A percentile compares a stretch with the other conserved stretches of the same genome.
Evolutionary conservation across 257 asterid genomes (phyloP).

Genomic region (Gardenia jasminoides): DNA sequence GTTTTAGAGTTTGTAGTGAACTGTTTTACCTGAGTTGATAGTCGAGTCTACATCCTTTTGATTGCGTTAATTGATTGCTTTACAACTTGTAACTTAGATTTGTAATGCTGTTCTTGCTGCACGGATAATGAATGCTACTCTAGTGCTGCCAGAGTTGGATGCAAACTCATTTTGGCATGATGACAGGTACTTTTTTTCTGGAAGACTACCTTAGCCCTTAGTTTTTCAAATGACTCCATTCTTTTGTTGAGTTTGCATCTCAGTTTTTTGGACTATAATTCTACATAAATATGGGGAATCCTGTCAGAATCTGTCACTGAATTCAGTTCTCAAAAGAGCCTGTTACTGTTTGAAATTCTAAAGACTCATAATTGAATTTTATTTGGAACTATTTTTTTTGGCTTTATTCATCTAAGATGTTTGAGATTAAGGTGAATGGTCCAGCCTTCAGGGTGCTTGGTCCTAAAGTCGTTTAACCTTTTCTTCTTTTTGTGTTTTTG

Average conservation of each 20-base stretch:
- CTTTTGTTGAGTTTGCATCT: not conserved
- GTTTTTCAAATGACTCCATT: not conserved
- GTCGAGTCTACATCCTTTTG: slow-evolving; percentile 1
- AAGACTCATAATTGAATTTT: not conserved
- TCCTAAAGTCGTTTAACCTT: not conserved
- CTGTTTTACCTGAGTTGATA: not conserved
- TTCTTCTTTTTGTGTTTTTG: no score
- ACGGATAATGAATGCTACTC: slow-evolving; percentile 93
- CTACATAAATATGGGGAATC: not conserved
- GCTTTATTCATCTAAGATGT: not conserved
- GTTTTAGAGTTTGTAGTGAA: no score
- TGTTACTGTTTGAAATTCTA: not conserved
- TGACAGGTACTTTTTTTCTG: slow-evolving; percentile 61
- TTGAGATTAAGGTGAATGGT: not conserved
- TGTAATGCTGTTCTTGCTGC: slow-evolving; percentile 99
- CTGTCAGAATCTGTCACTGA: not conserved
- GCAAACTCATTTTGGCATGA: slow-evolving; percentile 99
- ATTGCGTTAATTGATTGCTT: slow-evolving; percentile 20
- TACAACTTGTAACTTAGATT: slow-evolving; percentile 52
- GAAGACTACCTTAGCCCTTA: slow-evolving; percentile 2
- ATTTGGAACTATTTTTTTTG: not conserved
- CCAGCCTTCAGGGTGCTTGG: not conserved
- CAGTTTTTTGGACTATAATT: not conserved
- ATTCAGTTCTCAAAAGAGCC: not conserved
- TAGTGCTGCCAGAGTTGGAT: slow-evolving; percentile 95